Evolutionary conservation across 2,329 filamentous ascomycete genomes (phyloP).

Genomic region (Botrytis squamosa): DNA sequence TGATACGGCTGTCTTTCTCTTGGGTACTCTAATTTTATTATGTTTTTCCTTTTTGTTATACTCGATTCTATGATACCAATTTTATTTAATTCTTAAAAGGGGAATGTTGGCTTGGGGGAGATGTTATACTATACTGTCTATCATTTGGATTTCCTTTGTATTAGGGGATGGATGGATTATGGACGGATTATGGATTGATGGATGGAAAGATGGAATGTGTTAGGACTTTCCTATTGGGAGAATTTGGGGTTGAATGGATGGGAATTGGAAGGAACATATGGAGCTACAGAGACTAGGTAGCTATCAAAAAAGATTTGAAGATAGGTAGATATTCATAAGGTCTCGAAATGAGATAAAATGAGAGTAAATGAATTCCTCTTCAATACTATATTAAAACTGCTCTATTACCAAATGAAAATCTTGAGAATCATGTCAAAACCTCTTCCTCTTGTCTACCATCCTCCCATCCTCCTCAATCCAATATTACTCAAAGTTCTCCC

Average conservation of each 20-base stretch:
- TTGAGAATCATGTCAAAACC: neutral
- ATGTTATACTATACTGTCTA: neutral
- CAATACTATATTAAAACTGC: neutral
- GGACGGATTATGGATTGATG: neutral
- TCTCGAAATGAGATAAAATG: neutral
- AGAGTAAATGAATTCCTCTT: neutral
- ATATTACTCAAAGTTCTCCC: conserved; percentile 41
- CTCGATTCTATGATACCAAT: conserved; percentile 14
- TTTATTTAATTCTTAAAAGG: neutral
- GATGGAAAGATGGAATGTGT: neutral
- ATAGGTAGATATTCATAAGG: neutral
- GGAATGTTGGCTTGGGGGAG: neutral
- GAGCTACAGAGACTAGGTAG: neutral
- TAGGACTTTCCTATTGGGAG: too few relatives aligned
- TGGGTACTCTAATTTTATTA: neutral
- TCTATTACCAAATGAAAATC: neutral
- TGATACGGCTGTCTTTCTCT: neutral
- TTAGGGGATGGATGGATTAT: neutral
- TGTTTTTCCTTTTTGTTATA: neutral
- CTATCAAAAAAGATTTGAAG: neutral
- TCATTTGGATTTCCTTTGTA: neutral
- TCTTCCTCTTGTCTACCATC: conserved; percentile 16
- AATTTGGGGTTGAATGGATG: neutral
- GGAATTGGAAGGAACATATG: neutral
- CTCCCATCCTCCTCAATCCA: conserved; percentile 43